These are phyloP conservation scores for Neurospora sp. DNA, from an alignment of 2,329 filamentous ascomycete species.

Conservation along the genomic window DNA sequence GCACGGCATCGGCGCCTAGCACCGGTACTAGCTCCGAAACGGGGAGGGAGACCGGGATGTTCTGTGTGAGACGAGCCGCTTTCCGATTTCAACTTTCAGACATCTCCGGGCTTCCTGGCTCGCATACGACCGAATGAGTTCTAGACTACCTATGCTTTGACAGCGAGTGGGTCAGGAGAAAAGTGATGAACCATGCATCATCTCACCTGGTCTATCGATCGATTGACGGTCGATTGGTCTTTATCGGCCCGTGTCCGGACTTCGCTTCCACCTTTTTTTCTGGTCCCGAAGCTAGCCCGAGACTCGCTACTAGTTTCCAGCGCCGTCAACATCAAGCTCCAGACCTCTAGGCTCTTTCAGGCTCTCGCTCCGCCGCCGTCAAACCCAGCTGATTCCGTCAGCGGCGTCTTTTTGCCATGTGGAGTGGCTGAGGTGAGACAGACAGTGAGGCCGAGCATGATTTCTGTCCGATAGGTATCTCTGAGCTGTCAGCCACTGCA, in stretches of 20 bases:
- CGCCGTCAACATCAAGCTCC: not conserved
- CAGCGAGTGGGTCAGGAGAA: no score
- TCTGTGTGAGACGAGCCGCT: no score
- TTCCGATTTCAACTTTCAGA: no score
- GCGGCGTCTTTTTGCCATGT: not conserved
- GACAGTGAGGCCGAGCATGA: not conserved
- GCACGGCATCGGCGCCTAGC: no score
- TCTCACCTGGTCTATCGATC: not conserved
- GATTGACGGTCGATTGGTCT: not conserved
- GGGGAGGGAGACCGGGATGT: no score
- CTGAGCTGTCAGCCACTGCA: not conserved
- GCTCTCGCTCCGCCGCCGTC: not conserved
- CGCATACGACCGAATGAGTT: no score
- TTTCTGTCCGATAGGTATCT: not conserved
- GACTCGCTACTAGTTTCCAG: not conserved
- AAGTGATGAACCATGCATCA: not conserved
- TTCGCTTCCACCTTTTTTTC: not conserved
- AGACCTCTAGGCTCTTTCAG: not conserved
- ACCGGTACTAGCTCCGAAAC: no score
- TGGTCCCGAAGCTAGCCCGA: not conserved
- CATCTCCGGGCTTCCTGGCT: no score
- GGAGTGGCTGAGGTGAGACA: not conserved
- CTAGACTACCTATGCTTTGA: no score
- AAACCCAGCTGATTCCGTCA: not conserved
- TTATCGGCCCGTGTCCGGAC: not conserved